These are phyloP conservation scores for Huntiella decipiens DNA, from an alignment of 2,329 filamentous ascomycete species.

Conservation along the genomic window DNA sequence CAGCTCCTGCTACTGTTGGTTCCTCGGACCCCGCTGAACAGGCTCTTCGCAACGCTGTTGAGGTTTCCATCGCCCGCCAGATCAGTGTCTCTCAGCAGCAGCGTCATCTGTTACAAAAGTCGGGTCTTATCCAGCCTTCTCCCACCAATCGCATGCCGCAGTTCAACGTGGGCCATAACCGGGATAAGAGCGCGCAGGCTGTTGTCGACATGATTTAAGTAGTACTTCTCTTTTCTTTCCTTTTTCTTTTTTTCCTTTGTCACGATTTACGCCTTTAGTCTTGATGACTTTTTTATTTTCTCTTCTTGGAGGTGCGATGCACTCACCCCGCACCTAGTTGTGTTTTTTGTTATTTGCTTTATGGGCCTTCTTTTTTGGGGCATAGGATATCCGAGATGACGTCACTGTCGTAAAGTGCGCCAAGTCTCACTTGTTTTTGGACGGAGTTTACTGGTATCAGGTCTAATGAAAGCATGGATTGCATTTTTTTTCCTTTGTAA, in stretches of 20 bases:
- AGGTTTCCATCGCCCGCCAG: constrained; percentile 49
- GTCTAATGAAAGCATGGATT: too few species aligned
- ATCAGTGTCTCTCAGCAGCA: constrained; percentile 47
- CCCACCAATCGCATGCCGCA: constrained; percentile 10
- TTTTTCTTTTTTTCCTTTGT: not conserved
- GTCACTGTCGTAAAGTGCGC: too few species aligned
- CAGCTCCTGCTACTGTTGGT: constrained; percentile 15
- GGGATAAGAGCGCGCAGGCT: constrained; percentile 22
- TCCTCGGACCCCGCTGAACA: constrained; percentile 23
- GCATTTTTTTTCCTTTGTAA: too few species aligned
- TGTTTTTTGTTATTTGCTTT: too few species aligned
- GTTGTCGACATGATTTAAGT: constrained; percentile 2
- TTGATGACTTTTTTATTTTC: constrained; percentile 1
- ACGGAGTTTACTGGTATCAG: too few species aligned
- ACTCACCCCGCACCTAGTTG: too few species aligned
- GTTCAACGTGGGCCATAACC: constrained; percentile 16
- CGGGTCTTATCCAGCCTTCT: constrained; percentile 10
- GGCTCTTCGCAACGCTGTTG: constrained; percentile 34
- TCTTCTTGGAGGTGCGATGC: not conserved
- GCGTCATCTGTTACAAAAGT: constrained; percentile 28
- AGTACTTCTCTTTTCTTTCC: not conserved
- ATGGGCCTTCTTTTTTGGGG: too few species aligned
- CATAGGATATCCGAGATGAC: too few species aligned
- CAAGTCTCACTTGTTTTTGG: too few species aligned
- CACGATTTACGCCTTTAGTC: not conserved